phyloP scores from a whole-genome alignment of 768 basidiomycete species.

The Pleurotus tuber-regium region DNA sequence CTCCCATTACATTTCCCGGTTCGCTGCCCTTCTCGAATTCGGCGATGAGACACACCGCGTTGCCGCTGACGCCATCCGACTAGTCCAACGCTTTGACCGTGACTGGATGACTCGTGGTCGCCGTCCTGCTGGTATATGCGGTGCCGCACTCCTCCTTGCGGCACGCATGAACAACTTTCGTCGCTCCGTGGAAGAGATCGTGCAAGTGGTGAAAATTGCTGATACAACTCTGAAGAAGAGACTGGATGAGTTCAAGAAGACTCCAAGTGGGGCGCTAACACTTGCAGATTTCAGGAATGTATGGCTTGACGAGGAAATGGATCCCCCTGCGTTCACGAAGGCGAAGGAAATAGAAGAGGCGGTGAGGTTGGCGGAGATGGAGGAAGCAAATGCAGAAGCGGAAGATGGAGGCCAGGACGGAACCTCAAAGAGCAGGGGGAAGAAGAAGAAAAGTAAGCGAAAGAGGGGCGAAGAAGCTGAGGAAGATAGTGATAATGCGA shows the following conservation, averaged over 20 bases:
- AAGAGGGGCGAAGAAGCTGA: slow-evolving; percentile 37
- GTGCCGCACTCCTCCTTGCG: slow-evolving; percentile 90
- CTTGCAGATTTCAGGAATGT: slow-evolving; percentile 87
- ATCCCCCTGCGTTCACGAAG: slow-evolving; percentile 86
- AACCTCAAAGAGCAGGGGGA: slow-evolving; percentile 24
- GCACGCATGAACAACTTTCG: slow-evolving; percentile 99
- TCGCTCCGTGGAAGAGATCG: slow-evolving; percentile 90
- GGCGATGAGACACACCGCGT: slow-evolving; percentile 92
- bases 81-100: slow-evolving; percentile 89
- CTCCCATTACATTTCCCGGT: slow-evolving; percentile 94
- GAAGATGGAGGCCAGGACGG: slow-evolving; percentile 21
- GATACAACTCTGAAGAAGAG: slow-evolving; percentile 92
- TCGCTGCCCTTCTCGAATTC: slow-evolving; percentile 92
- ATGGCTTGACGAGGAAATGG: slow-evolving; percentile 89
- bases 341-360: slow-evolving; percentile 70
- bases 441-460: slow-evolving; percentile 31
- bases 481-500: slow-evolving; percentile 29
- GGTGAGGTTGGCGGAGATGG: slow-evolving; percentile 40
- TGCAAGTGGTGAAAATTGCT: slow-evolving; percentile 99
- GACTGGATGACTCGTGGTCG: slow-evolving; percentile 98
- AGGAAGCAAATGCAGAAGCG: slow-evolving; percentile 23
- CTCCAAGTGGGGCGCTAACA: slow-evolving; percentile 81
- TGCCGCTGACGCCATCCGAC: slow-evolving; percentile 88
- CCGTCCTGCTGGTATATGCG: slow-evolving; percentile 95
- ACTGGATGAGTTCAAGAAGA: slow-evolving; percentile 91